phyloP scores from a whole-genome alignment of 345 rosid species.

The Geranium brycei region DNA sequence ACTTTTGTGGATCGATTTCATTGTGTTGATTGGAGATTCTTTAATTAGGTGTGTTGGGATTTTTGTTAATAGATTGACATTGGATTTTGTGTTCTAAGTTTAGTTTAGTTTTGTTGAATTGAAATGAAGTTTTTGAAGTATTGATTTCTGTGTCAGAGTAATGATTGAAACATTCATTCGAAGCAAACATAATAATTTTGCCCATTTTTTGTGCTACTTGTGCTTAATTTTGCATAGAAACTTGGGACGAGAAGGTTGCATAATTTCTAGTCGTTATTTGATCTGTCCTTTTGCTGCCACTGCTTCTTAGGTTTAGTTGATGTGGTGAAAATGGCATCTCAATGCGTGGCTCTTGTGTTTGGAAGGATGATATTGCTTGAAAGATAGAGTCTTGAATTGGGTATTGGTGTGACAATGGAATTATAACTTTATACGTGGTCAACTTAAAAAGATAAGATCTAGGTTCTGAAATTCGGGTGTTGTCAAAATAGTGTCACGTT shows the following conservation, averaged over 20 bases:
- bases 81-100: no score
- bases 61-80: not conserved
- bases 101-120: no score
- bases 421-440: no score
- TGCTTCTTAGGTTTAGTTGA: not conserved
- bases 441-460: not conserved
- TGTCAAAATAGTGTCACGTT: no score
- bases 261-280: not conserved
- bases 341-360: not conserved
- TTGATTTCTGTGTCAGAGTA: no score
- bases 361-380: not conserved
- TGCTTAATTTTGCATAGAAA: not conserved
- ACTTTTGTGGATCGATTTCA: no score
- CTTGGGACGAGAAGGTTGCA: not conserved
- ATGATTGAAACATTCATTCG: no score
- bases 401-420: not conserved
- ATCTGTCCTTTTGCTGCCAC: not conserved
- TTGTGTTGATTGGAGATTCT: not conserved
- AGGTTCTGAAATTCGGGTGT: not conserved
- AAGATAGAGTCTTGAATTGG: not conserved
- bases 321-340: not conserved
- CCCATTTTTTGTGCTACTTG: not conserved
- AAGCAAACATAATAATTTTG: no score
- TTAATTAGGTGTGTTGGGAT: not conserved
- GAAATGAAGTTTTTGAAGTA: no score